Evolutionary conservation across 495 filamentous ascomycete species (phyloP), one percentile per base, ranked within the genome.

Genomic region (Xylaria cubensis): DNA sequence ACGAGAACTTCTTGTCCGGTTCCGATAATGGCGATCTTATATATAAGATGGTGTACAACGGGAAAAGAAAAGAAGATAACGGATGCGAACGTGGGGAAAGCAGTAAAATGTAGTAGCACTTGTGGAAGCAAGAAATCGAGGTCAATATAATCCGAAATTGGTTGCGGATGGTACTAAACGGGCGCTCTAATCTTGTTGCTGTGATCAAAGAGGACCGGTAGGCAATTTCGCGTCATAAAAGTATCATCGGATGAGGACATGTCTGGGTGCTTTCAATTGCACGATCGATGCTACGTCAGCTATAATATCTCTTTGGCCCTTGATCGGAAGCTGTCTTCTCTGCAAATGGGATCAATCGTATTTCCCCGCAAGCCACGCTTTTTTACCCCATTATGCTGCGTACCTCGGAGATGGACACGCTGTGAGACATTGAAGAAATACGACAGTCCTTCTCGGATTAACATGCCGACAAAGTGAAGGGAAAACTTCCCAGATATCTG

Each of bases 11-110:
- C 58, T 63, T 32, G 44, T 32, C 21, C 5, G 32, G 34, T 9
- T 55, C 17, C 24, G 46, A 41, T 53, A 34, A 39, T 6, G 21
- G 36, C 15, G 34, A 48, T 26, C 5, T 51, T 48, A 41, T 34
- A n/a, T n/a, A n/a, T 32, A 13, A 9, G 26, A 34, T 41, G 65
- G 29, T 19, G 53, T 39, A 32, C 5, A 36, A 17, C 12, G 26
- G 67, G 29, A 63, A 63, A 51, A 53, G 56, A 44, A 51, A 70
- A 8, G 32, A 53, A 63, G 32, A 44, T 41, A 56, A 19, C 26
- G 41, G 29, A 17, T 4, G 65, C 10, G 8, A 9, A n/a, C 39
- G 58, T 21, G 32, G 29, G 24, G 13, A 51, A 19, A 53, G 64
- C 12, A 19, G 2, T 29, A 21, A 24, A n/a, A 26, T 10, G 39